Base-by-base conservation (phyloP, 2,329 filamentous ascomycete species). In the Zymoseptoria crescenta region DNA sequence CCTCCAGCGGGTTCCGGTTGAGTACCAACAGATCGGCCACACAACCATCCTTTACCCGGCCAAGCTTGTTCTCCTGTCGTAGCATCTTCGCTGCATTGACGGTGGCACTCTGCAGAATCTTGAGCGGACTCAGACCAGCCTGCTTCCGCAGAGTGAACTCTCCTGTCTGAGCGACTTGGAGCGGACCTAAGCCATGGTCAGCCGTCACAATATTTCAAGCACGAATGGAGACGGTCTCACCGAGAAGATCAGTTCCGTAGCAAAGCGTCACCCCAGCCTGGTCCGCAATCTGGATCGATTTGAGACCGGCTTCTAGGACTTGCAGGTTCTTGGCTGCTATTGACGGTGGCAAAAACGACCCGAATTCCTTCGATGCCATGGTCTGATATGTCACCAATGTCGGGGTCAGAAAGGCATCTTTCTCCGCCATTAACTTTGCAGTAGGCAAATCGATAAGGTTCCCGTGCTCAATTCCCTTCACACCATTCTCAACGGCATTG, bases 391-490 rank as follows among this genome's bases (percentile, higher is more conserved):
- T 77, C 8, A 81, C 74, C 35, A 83, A 72, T 0, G 81, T 84
- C 0, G 82, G 81, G 0, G 81, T 84, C 8, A 85, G 67, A 66
- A 76, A 82, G 2, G 77, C 74, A 0, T 72, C 74, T 52, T 74
- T 76, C 60, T 76, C 73, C 0, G 77, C 80, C 80, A 84, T 82
- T 56, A 80, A 71, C 52, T 72, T 68, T 0, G 81, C 74, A 62
- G 78, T 72, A 28, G 79, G 75, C 66, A 83, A 81, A 71, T 88
- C 86, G 55, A 85, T 74, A n/a, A 86, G 74, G 16, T 83, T 80
- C 24, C 83, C 85, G 63, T 85, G 83, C 61, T 85, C 83, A 62
- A 85, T 84, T 0, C 81, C 80, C 19, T 66, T 74, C 0, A 81
- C 80, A 5, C 81, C 83, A 54, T 84, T 80, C 16, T 79, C 74